Evolutionary conservation across 2,329 filamentous ascomycete species (phyloP).

Genomic region (Dothidotthia symphoricarpi): DNA sequence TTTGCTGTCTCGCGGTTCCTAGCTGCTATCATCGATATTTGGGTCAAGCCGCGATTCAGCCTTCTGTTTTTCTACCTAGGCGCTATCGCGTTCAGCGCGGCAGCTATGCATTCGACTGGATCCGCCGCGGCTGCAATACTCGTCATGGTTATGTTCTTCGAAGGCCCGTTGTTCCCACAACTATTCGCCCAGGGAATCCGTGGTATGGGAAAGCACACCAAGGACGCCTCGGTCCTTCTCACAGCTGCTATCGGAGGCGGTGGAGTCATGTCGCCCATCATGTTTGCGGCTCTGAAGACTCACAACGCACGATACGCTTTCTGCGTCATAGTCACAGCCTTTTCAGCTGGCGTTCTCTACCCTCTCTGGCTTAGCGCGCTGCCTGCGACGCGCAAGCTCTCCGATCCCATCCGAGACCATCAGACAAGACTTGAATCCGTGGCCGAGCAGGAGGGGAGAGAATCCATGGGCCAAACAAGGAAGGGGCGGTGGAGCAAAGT

Average conservation of each 20-base stretch:
- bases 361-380: slow-evolving; percentile 55
- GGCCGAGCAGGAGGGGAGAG: slow-evolving; percentile 22
- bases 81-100: slow-evolving; percentile 52
- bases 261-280: slow-evolving; percentile 56
- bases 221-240: slow-evolving; percentile 55
- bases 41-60: slow-evolving; percentile 59
- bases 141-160: slow-evolving; percentile 58
- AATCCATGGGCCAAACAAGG: slow-evolving; percentile 17
- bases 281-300: slow-evolving; percentile 46
- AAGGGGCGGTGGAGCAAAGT: slow-evolving; percentile 24
- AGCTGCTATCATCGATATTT: slow-evolving; percentile 52
- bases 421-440: slow-evolving; percentile 27
- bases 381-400: slow-evolving; percentile 50
- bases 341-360: slow-evolving; percentile 52
- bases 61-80: slow-evolving; percentile 55
- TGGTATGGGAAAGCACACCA: slow-evolving; percentile 58
- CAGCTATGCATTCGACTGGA: slow-evolving; percentile 50
- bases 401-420: slow-evolving; percentile 49
- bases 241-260: slow-evolving; percentile 57
- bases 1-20: slow-evolving; percentile 61
- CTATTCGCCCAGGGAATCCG: slow-evolving; percentile 60
- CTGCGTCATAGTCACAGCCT: slow-evolving; percentile 54
- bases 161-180: slow-evolving; percentile 60
- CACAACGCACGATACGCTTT: slow-evolving; percentile 50
- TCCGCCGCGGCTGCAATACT: slow-evolving; percentile 48